phyloP scores from a whole-genome alignment of 352 stramenopile species.

The Albugo laibachii region DNA sequence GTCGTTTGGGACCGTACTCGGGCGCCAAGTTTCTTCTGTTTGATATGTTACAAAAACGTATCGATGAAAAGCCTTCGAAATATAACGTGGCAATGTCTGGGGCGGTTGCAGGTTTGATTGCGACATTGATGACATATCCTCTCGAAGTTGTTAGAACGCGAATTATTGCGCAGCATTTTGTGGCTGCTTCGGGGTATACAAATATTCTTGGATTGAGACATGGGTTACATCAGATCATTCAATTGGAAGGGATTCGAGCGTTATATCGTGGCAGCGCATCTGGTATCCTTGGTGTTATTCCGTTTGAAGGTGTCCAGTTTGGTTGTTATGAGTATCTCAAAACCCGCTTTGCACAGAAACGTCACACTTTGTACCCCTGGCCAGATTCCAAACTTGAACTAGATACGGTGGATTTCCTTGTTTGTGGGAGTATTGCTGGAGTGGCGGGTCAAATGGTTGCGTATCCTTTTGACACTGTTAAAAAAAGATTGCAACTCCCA shows the following conservation, averaged over 20 bases:
- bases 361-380: conserved; percentile 43
- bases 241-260: conserved; percentile 34
- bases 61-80: too few species aligned
- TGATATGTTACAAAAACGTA: conserved; percentile 41
- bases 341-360: conserved; percentile 15
- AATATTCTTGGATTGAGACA: conserved; percentile 39
- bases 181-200: conserved; percentile 10
- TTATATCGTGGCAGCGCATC: conserved; percentile 57
- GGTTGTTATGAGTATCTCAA: conserved; percentile 72
- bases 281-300: conserved; percentile 42
- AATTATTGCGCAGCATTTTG: conserved; percentile 35
- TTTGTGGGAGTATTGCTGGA: conserved; percentile 46
- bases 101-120: conserved; percentile 35
- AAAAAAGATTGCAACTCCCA: conserved; percentile 60
- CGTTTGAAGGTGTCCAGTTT: conserved; percentile 71
- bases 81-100: conserved; percentile 18
- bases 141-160: conserved; percentile 63
- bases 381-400: conserved; percentile 41
- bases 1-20: conserved; percentile 49
- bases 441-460: conserved; percentile 61
- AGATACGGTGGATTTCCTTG: conserved; percentile 53
- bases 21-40: conserved; percentile 70
- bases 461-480: conserved; percentile 73
- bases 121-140: conserved; percentile 57
- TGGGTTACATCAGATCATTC: conserved; percentile 31